Percentiles rank a stretch among this genome's conserved stretches.
Conservation (phyloP, 1,139 yeast species). For the Arxiozyma slooffiae region DNA sequence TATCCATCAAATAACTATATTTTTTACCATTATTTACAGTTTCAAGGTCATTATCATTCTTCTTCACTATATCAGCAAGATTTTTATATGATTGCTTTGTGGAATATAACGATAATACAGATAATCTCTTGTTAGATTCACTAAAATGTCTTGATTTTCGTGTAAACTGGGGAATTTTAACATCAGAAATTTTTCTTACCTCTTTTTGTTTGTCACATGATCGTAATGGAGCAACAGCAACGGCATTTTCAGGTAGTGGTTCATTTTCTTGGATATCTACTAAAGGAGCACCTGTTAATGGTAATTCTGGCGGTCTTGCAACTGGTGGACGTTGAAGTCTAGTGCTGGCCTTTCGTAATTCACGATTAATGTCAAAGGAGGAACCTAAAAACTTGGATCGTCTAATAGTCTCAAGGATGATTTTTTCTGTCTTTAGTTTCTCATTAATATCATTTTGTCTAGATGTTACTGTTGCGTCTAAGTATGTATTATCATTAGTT, state of each 20-base stretch:
- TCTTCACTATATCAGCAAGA: slow-evolving; percentile 44
- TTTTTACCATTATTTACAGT: slow-evolving; percentile 9
- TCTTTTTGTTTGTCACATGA: slow-evolving; percentile 22
- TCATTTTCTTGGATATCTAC: slow-evolving; percentile 4
- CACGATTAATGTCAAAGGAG: slow-evolving; percentile 37
- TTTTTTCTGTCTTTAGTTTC: slow-evolving; percentile 19
- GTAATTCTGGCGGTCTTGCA: slow-evolving; percentile 4
- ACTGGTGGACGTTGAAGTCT: slow-evolving; percentile 1
- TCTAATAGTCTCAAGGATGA: slow-evolving; percentile 33
- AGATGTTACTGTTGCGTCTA: neutral
- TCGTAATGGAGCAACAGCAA: slow-evolving; percentile 20
- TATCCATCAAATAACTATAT: slow-evolving; percentile 2
- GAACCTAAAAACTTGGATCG: slow-evolving; percentile 37
- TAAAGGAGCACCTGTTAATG: neutral
- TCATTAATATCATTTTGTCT: neutral
- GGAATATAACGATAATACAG: slow-evolving; percentile 60
- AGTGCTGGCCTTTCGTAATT: slow-evolving; percentile 39
- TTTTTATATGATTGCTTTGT: slow-evolving; percentile 57
- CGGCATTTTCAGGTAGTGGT: slow-evolving; percentile 20
- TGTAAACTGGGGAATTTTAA: slow-evolving; percentile 59
- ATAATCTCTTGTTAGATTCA: slow-evolving; percentile 54
- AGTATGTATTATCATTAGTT: neutral
- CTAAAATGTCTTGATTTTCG: slow-evolving; percentile 57
- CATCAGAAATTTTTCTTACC: slow-evolving; percentile 46
- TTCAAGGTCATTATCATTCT: slow-evolving; percentile 14